A percentile compares a stretch with the other conserved stretches of the same genome.
Conservation (phyloP, 148 eudicot genomes). For the Polygonum aviculare region DNA sequence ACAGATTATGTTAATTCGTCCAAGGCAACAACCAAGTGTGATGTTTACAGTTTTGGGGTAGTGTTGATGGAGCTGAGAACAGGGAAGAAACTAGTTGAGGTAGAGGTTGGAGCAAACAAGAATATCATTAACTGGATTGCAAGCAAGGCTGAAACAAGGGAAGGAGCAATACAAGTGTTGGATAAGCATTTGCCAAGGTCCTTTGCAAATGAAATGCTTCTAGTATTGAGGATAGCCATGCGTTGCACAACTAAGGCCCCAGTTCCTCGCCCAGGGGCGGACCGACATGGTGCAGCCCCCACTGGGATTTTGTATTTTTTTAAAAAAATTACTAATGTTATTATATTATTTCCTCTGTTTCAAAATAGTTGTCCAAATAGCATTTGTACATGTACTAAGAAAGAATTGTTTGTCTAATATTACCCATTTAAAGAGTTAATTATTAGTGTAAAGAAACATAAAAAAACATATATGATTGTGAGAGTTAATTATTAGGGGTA, state of each 20-base stretch:
- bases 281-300: too few relatives aligned
- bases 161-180: constrained; percentile 67
- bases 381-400: too few relatives aligned
- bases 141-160: constrained; percentile 66
- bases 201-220: constrained; percentile 62
- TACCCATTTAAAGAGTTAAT: too few relatives aligned
- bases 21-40: constrained; percentile 91
- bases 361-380: too few relatives aligned
- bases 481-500: too few relatives aligned
- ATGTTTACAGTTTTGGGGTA: constrained; percentile 92
- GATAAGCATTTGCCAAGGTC: constrained; percentile 48
- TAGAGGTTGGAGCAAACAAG: constrained; percentile 90
- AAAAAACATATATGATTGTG: too few relatives aligned
- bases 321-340: too few relatives aligned
- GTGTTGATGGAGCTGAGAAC: constrained; percentile 90
- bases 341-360: too few relatives aligned
- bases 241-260: constrained; percentile 60
- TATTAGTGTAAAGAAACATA: too few relatives aligned
- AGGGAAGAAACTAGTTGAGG: constrained; percentile 82
- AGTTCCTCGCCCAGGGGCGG: constrained; percentile 58
- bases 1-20: constrained; percentile 81
- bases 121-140: constrained; percentile 86
- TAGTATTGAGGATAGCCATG: constrained; percentile 64
- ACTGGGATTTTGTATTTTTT: too few relatives aligned
- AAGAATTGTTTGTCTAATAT: too few relatives aligned